Percentiles rank a stretch among this genome's conserved stretches.
Evolutionary conservation across 2,329 filamentous ascomycete species (phyloP).

Genomic region (Alternaria arbusti): DNA sequence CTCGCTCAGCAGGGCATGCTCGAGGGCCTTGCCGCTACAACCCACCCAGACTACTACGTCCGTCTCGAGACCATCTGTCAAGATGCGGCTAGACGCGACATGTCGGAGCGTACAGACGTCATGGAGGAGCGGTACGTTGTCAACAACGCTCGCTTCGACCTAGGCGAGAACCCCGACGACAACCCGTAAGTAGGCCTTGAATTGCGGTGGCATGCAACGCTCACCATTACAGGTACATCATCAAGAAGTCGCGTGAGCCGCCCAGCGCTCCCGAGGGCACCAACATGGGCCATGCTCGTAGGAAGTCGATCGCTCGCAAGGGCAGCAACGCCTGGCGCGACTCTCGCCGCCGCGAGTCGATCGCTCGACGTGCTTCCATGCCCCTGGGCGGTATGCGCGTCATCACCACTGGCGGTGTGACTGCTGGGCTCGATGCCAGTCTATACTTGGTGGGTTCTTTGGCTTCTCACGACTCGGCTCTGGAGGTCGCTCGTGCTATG

Average conservation of each 20-base stretch:
- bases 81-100: constrained; percentile 71
- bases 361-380: constrained; percentile 78
- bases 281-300: constrained; percentile 45
- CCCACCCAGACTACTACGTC: constrained; percentile 80
- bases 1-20: constrained; percentile 79
- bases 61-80: constrained; percentile 83
- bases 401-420: constrained; percentile 80
- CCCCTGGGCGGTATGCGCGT: constrained; percentile 72
- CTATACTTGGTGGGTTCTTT: constrained; percentile 85
- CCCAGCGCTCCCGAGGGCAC: constrained; percentile 61
- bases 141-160: constrained; percentile 87
- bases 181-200: constrained; percentile 54
- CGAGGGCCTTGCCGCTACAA: constrained; percentile 79
- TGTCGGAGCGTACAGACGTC: constrained; percentile 80
- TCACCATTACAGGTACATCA: constrained; percentile 79
- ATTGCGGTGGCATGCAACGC: not conserved
- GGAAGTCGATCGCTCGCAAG: constrained; percentile 66
- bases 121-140: constrained; percentile 87
- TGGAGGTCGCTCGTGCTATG: constrained; percentile 75
- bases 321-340: constrained; percentile 83
- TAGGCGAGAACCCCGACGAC: constrained; percentile 77
- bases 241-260: constrained; percentile 62
- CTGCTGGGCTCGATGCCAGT: constrained; percentile 80
- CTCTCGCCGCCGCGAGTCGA: constrained; percentile 80
- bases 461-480: constrained; percentile 77